Conservation (phyloP, 2,329 filamentous ascomycete genomes). For the Aureobasidium lini region DNA sequence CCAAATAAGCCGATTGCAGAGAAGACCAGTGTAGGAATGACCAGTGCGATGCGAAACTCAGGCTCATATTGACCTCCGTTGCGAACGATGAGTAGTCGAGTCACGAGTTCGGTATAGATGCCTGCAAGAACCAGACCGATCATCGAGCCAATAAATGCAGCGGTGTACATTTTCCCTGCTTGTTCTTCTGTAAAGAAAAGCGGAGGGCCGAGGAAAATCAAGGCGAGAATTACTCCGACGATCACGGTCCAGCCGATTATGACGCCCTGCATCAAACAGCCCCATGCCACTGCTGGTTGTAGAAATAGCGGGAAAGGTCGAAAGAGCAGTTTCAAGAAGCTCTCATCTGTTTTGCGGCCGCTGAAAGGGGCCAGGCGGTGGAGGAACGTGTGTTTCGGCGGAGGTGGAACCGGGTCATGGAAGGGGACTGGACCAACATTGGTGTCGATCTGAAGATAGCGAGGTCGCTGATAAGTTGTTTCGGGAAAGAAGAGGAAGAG, state of each 20-base stretch:
- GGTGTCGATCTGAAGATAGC: slow-evolving; percentile 50
- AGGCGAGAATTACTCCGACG: slow-evolving; percentile 72
- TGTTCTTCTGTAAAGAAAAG: slow-evolving; percentile 74
- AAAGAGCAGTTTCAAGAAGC: slow-evolving; percentile 56
- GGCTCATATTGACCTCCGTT: slow-evolving; percentile 85
- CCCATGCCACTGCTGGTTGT: slow-evolving; percentile 81
- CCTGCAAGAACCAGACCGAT: slow-evolving; percentile 69
- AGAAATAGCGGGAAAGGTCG: slow-evolving; percentile 75
- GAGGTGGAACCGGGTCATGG: background rate
- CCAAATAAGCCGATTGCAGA: slow-evolving; percentile 75
- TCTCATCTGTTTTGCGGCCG: slow-evolving; percentile 72
- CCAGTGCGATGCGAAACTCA: slow-evolving; percentile 78
- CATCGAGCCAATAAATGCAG: slow-evolving; percentile 76
- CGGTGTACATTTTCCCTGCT: slow-evolving; percentile 81
- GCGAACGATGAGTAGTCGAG: slow-evolving; percentile 59
- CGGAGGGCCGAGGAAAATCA: slow-evolving; percentile 72
- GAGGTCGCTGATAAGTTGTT: slow-evolving; percentile 65
- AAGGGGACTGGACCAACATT: background rate
- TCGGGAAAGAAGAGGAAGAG: slow-evolving; percentile 78
- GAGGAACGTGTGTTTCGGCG: slow-evolving; percentile 20
- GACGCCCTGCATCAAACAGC: slow-evolving; percentile 72
- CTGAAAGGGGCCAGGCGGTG: slow-evolving; percentile 60
- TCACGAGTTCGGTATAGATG: slow-evolving; percentile 63
- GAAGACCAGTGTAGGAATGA: slow-evolving; percentile 72
- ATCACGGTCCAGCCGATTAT: slow-evolving; percentile 96